Evolutionary conservation across 306 rosid species (phyloP), one percentile per base, ranked within the genome.

Genomic region (Fragaria ananassa): DNA sequence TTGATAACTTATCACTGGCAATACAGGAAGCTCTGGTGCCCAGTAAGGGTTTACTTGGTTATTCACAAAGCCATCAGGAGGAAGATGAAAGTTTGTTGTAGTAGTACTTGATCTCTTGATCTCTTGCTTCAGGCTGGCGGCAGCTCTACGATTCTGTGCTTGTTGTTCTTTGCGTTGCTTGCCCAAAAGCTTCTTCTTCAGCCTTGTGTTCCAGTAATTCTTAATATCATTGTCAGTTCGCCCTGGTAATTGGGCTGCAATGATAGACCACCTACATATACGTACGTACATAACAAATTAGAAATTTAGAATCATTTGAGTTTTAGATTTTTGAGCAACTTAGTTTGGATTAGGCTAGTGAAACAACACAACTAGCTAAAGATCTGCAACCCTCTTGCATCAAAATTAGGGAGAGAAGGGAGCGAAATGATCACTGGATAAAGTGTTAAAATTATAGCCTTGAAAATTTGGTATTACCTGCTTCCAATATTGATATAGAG

Each of bases 131-230:
- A 72, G 39, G 81, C 37, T 68, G 72, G 23, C 65, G 31, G 65
- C 87, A 56, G 39, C 93, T 82, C 61, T 84, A 85, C 70, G 83
- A 76, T 67, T 83, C 83, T 11, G 80, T 34, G 35, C 61, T 21
- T 83, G 83, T 10, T 91, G 93, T 23, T 89, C 88, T 71, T 82
- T 90, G 50, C 91, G 88, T 76, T 92, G 97, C 75, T 83, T 90
- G 0, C 92, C 99, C 12, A 89, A 74, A 5, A 92, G 97, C 93
- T 95, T 95, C 84, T 95, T 95, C 93, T 93, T 95, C 83, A 95
- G 79, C 84, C 89, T 91, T 0, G 99, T 95, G 84, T 95, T 95
- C 99, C 99, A 95, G 77, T 95, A 95, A 68, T 95, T 95, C 90
- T 95, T 95, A 64, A 95, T 92, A 68, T 95, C 99, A 63, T 95